Percentiles rank a stretch among this genome's conserved stretches.
These are phyloP conservation scores for Nosema muscidifuracis DNA, from an alignment of 371 early-diverging fungal species.

Conservation along the genomic window DNA sequence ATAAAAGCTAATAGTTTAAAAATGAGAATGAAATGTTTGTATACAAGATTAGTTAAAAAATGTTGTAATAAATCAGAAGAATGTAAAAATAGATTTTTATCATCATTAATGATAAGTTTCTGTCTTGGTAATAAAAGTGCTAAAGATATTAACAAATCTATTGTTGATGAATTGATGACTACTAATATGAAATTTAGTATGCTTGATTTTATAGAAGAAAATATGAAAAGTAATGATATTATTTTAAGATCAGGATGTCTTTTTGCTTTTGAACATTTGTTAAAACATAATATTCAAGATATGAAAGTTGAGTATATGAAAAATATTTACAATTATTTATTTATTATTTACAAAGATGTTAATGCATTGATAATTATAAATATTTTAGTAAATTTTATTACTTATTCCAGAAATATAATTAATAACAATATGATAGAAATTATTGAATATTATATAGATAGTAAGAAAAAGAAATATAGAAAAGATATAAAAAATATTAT, in stretches of 20 bases:
- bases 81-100: constrained; percentile 5
- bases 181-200: background rate
- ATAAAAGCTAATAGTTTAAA: background rate
- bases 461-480: constrained; percentile 15
- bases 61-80: background rate
- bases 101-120: background rate
- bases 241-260: constrained; percentile 1
- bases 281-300: background rate
- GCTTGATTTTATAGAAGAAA: background rate
- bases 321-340: constrained; percentile 4
- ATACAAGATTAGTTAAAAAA: background rate
- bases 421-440: background rate
- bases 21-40: constrained; percentile 7
- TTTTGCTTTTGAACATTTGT: background rate
- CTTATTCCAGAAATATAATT: background rate
- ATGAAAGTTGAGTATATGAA: background rate
- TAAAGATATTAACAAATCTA: background rate
- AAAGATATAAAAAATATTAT: constrained; percentile 21
- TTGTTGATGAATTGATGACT: constrained; percentile 1
- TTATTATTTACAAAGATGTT: background rate
- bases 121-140: constrained; percentile 12
- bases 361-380: constrained; percentile 15
- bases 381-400: background rate
- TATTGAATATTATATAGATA: constrained; percentile 27
- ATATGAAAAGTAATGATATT: background rate